Base-by-base conservation (phyloP, 1,139 yeast genomes). In the Debaryomyces sp. region DNA sequence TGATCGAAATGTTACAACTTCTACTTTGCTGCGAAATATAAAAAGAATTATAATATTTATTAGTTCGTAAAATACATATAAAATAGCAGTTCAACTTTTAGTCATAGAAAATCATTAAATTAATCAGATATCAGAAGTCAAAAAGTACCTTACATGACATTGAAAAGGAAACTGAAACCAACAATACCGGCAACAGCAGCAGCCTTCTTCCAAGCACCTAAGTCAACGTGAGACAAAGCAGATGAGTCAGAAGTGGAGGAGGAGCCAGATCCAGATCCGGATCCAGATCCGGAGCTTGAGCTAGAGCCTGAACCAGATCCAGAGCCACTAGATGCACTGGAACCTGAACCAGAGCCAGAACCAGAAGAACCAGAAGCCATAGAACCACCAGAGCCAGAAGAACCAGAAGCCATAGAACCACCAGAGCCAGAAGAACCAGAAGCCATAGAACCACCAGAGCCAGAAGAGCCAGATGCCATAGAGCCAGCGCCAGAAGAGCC, bases 171-270 rank as follows among this genome's bases (percentile, higher is more conserved):
- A 39, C 77, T 66, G 53, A 65, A 52, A 41, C 77, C 78, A 49
- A 75, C 64, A 47, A 75, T 48, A 47, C 71, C 73, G 42, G 70
- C 73, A 39, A 75, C 64, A 21, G 69, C 70, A 45, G 64, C 64
- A 33, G 75, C 67, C 60, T 63, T 71, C 64, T 75, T 75, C 80
- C 78, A 74, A 48, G 71, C 64, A 32, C 70, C 67, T 27, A 62
- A 37, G 23, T 63, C 65, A 27, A 58, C 44, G 24, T 50, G 30
- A 26, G 54, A 48, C 24, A 49, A 43, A 34, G 56, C 47, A 26
- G 53, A 53, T 17, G 57, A 59, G 27, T 40, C 37, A 13, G 54
- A 50, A 35, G 52, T 41, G 10, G 47, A 41, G 10, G 51, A 46
- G 39, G 56, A 45, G 38, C 46, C 49, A 45, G 50, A 49, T 15